Conservation (phyloP, 352 stramenopile species). For the Plasmopara muralis region DNA sequence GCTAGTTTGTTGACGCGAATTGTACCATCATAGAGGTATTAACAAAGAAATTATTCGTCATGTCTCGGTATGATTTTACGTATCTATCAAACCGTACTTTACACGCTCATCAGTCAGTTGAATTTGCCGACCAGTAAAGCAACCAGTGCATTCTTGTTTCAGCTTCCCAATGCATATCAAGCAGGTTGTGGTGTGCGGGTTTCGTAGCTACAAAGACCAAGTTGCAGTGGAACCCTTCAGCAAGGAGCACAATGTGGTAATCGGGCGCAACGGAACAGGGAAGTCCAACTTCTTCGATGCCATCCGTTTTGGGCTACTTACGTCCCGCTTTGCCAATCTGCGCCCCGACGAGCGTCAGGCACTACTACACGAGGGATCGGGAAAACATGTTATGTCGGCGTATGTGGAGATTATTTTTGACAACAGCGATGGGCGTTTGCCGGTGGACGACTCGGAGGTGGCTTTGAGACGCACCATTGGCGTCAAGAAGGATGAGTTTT, state of each 20-base stretch:
- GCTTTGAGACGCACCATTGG: slow-evolving; percentile 97
- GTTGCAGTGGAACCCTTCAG: slow-evolving; percentile 89
- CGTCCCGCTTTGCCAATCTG: slow-evolving; percentile 89
- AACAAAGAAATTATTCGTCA: too few relatives aligned
- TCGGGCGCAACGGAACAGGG: slow-evolving; percentile 95
- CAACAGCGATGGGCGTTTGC: slow-evolving; percentile 95
- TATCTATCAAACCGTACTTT: not conserved
- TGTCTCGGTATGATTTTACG: too few relatives aligned
- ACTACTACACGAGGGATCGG: slow-evolving; percentile 94
- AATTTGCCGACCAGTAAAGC: slow-evolving; percentile 3
- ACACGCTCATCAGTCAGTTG: not conserved
- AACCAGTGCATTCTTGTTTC: not conserved
- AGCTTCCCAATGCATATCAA: slow-evolving; percentile 92
- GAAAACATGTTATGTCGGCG: slow-evolving; percentile 93
- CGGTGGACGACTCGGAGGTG: slow-evolving; percentile 90
- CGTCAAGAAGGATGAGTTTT: slow-evolving; percentile 99
- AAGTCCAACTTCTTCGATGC: slow-evolving; percentile 99
- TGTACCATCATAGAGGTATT: too few relatives aligned
- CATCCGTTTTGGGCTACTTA: slow-evolving; percentile 97
- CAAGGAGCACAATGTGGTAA: slow-evolving; percentile 94
- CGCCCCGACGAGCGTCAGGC: slow-evolving; percentile 88
- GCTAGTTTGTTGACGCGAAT: too few relatives aligned
- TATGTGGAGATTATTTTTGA: slow-evolving; percentile 99
- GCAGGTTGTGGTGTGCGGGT: slow-evolving; percentile 92
- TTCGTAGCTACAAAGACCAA: slow-evolving; percentile 93